phyloP scores from a whole-genome alignment of 2,329 filamentous ascomycete species.

The Xylaria sp. region DNA sequence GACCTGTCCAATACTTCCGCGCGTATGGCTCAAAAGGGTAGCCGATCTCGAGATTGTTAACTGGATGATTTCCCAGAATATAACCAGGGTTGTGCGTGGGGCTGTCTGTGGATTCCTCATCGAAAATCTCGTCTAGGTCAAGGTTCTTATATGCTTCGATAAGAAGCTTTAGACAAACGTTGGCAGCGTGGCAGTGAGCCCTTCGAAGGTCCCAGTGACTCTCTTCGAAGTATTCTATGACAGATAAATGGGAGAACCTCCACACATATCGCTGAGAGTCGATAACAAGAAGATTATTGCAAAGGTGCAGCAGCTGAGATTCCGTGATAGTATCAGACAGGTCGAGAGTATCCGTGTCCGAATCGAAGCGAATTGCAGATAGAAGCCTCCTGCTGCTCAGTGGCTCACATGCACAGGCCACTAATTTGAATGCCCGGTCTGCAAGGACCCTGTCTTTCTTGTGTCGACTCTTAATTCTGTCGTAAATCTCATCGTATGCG shows the following conservation, averaged over 20 bases:
- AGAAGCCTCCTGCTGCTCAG: background rate
- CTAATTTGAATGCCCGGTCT: constrained; percentile 3
- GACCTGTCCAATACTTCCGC: background rate
- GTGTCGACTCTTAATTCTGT: background rate
- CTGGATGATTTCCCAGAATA: too few relatives aligned
- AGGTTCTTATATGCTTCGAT: background rate
- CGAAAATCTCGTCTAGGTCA: background rate
- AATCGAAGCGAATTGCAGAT: background rate
- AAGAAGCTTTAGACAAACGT: constrained; percentile 7
- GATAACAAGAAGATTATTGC: constrained; percentile 11
- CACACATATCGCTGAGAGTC: constrained; percentile 1
- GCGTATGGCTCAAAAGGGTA: background rate
- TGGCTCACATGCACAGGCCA: background rate
- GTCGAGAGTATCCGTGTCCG: background rate
- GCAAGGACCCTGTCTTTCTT: background rate
- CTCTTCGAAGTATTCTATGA: constrained; percentile 15
- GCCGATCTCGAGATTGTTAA: background rate
- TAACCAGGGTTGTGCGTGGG: too few relatives aligned
- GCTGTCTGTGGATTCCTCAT: too few relatives aligned
- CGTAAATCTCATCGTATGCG: constrained; percentile 15
- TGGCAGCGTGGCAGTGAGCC: background rate
- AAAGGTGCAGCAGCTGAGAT: constrained; percentile 13
- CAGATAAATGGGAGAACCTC: constrained; percentile 18
- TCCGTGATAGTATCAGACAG: background rate
- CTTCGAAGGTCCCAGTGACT: background rate